phyloP scores from a whole-genome alignment of 139 green algal species.

The Zygnema cylindricum region DNA sequence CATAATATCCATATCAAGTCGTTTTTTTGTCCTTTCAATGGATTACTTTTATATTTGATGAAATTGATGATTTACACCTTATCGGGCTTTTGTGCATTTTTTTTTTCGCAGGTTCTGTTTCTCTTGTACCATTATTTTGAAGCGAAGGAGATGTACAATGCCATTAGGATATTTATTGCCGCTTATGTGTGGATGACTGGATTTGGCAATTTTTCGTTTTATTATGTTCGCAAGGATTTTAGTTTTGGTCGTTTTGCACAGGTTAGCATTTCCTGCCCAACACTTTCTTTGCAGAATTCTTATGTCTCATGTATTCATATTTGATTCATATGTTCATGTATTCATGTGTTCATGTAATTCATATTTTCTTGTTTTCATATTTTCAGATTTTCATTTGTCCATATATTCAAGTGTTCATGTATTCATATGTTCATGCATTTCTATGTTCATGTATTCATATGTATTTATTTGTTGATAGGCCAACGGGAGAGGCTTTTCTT shows the following conservation, averaged over 20 bases:
- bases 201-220: constrained; percentile 96
- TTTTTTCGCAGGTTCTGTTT: constrained; percentile 78
- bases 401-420: too few relatives aligned
- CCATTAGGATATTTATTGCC: constrained; percentile 96
- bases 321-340: too few relatives aligned
- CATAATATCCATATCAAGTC: too few relatives aligned
- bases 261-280: constrained; percentile 31
- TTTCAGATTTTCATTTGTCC: too few relatives aligned
- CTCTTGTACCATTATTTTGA: constrained; percentile 97
- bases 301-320: too few relatives aligned
- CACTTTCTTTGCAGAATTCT: too few relatives aligned
- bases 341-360: too few relatives aligned
- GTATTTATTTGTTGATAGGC: too few relatives aligned
- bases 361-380: too few relatives aligned
- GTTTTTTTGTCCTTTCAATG: neutral
- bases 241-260: constrained; percentile 64
- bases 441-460: too few relatives aligned
- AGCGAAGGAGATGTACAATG: constrained; percentile 91
- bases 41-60: neutral
- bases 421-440: too few relatives aligned
- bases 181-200: constrained; percentile 98
- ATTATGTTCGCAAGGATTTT: constrained; percentile 87
- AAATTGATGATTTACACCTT: neutral
- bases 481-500: too few relatives aligned
- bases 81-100: neutral